Percentiles rank a stretch among this genome's conserved stretches.
Evolutionary conservation across 257 asterid genomes (phyloP).

Genomic region (Schizonepeta tenuifolia): DNA sequence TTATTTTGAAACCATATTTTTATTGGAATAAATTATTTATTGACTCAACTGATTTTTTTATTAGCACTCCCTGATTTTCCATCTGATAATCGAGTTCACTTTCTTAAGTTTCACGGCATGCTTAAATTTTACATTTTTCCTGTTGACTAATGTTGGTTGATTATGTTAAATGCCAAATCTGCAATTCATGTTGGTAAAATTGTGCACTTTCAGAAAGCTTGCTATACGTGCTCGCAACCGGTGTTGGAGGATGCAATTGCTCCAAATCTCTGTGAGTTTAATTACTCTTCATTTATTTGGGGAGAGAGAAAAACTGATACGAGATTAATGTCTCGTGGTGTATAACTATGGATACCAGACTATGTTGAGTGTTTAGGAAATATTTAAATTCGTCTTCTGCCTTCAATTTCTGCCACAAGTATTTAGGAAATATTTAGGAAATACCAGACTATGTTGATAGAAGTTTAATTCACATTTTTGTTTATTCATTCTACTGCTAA

Average conservation of each 20-base stretch:
- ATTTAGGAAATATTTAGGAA: too few relatives aligned
- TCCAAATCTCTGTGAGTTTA: conserved; percentile 85
- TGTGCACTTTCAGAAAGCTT: conserved; percentile 76
- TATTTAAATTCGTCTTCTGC: neutral
- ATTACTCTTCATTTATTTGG: conserved; percentile 17
- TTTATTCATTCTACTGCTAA: neutral
- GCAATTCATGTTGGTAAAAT: conserved; percentile 25
- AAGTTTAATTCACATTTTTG: neutral
- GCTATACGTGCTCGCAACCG: conserved; percentile 78
- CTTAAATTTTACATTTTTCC: neutral
- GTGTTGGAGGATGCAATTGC: conserved; percentile 67
- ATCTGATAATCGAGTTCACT: neutral
- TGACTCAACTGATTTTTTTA: neutral
- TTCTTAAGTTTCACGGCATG: conserved; percentile 3
- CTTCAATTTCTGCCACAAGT: neutral
- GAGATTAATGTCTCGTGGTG: neutral
- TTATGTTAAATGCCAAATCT: conserved; percentile 12
- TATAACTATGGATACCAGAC: neutral
- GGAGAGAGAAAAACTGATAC: neutral
- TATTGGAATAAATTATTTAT: neutral
- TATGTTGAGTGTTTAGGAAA: neutral
- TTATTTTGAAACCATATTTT: neutral
- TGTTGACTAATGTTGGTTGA: neutral
- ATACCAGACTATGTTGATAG: too few relatives aligned
- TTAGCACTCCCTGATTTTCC: too few relatives aligned